Evolutionary conservation across 495 filamentous ascomycete species (phyloP).

Genomic region (Geoglossum glabrum): DNA sequence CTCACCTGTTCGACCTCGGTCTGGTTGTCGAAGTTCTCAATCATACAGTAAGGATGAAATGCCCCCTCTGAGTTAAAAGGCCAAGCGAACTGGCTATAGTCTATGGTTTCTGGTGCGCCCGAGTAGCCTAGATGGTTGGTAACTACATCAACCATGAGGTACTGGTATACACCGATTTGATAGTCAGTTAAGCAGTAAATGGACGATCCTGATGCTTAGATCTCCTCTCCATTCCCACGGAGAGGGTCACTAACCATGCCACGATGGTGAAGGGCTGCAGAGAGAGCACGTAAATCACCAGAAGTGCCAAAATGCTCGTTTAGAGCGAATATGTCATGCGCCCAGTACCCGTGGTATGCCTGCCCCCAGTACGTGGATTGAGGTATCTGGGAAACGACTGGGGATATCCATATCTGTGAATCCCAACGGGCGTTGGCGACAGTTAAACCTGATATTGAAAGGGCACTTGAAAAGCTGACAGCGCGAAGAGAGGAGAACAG

Average conservation of each 20-base stretch:
- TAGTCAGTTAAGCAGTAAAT: too few species aligned
- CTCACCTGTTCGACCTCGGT: constrained; percentile 16
- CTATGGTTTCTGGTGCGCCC: constrained; percentile 30
- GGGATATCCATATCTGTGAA: constrained; percentile 62
- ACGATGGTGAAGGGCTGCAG: constrained; percentile 35
- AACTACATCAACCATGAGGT: constrained; percentile 63
- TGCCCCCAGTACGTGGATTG: constrained; percentile 1
- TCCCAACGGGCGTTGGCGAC: too few species aligned
- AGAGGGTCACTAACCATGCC: constrained; percentile 27
- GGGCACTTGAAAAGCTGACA: neutral
- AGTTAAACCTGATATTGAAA: too few species aligned
- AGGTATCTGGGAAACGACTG: constrained; percentile 35
- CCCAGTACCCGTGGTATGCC: constrained; percentile 64
- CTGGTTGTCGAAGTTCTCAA: constrained; percentile 40
- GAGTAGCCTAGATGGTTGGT: constrained; percentile 58
- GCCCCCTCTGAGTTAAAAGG: constrained; percentile 38
- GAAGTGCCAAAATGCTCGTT: constrained; percentile 47
- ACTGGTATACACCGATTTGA: too few species aligned
- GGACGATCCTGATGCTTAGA: neutral
- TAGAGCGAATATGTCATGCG: constrained; percentile 40
- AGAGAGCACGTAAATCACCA: constrained; percentile 41
- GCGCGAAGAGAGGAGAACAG: constrained; percentile 5
- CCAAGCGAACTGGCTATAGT: constrained; percentile 40
- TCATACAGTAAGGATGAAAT: constrained; percentile 46
- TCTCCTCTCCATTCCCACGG: neutral